These are phyloP conservation scores for Viola odorata DNA, from an alignment of 345 rosid species.

Conservation along the genomic window DNA sequence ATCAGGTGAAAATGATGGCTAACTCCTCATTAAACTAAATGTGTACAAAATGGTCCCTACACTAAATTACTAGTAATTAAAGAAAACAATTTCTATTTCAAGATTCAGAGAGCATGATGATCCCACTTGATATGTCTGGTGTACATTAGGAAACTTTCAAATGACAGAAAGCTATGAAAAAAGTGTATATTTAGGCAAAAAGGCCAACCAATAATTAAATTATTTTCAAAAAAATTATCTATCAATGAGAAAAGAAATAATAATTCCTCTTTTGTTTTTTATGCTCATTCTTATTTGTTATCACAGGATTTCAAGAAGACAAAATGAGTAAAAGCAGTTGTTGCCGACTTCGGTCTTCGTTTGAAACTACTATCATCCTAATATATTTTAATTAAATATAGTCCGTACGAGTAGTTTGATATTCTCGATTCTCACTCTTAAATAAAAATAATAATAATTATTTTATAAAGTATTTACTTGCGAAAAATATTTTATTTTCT, in stretches of 20 bases:
- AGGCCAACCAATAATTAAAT: background rate
- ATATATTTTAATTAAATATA: no score
- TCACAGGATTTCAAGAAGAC: slow-evolving; percentile 6
- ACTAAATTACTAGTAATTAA: background rate
- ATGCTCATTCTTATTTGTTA: background rate
- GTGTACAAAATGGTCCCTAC: no score
- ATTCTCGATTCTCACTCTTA: no score
- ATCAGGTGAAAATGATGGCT: slow-evolving; percentile 27
- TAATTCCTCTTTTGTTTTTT: no score
- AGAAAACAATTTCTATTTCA: slow-evolving; percentile 14
- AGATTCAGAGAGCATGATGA: slow-evolving; percentile 24
- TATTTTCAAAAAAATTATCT: background rate
- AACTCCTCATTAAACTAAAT: slow-evolving; percentile 15
- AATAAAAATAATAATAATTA: no score
- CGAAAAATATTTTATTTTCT: no score
- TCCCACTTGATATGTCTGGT: slow-evolving; percentile 11
- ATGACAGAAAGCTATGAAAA: background rate
- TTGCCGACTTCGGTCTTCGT: no score
- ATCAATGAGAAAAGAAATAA: no score
- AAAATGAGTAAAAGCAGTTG: slow-evolving; percentile 5
- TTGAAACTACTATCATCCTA: no score
- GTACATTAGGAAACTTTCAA: slow-evolving; percentile 6
- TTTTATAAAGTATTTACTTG: no score
- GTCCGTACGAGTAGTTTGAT: no score
- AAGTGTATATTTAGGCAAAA: background rate